Evolutionary conservation across 2,329 filamentous ascomycete genomes (phyloP).

Genomic region (Blumeria hordei): DNA sequence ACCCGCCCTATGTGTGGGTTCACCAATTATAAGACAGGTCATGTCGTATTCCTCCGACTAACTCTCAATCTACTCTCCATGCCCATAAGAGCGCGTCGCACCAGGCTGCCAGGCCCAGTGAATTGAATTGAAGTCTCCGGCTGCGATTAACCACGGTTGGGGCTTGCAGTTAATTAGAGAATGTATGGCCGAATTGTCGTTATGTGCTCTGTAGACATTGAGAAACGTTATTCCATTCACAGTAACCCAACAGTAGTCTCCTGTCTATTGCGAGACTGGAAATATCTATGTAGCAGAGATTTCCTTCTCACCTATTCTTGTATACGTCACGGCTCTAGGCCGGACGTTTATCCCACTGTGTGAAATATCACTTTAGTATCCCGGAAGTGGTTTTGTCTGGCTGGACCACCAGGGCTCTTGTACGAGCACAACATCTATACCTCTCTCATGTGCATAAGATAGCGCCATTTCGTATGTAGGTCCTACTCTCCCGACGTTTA

Average conservation of each 20-base stretch:
- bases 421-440: too few relatives aligned
- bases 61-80: too few relatives aligned
- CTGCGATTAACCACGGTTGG: not conserved
- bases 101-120: not conserved
- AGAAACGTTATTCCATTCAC: not conserved
- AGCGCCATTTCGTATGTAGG: not conserved
- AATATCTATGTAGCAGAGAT: not conserved
- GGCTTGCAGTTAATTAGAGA: not conserved
- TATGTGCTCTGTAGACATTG: not conserved
- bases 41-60: too few relatives aligned
- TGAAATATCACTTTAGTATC: not conserved
- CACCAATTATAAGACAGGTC: too few relatives aligned
- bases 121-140: not conserved
- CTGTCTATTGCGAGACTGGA: not conserved
- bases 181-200: not conserved
- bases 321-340: not conserved
- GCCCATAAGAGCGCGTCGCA: too few relatives aligned
- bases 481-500: not conserved
- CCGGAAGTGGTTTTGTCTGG: not conserved
- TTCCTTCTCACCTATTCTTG: not conserved
- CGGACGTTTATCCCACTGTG: not conserved
- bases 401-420: not conserved
- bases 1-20: too few relatives aligned
- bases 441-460: not conserved
- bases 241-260: not conserved